Base-by-base conservation (phyloP, 1,284 basidiomycete species). In the Ceratobasidium sp. region DNA sequence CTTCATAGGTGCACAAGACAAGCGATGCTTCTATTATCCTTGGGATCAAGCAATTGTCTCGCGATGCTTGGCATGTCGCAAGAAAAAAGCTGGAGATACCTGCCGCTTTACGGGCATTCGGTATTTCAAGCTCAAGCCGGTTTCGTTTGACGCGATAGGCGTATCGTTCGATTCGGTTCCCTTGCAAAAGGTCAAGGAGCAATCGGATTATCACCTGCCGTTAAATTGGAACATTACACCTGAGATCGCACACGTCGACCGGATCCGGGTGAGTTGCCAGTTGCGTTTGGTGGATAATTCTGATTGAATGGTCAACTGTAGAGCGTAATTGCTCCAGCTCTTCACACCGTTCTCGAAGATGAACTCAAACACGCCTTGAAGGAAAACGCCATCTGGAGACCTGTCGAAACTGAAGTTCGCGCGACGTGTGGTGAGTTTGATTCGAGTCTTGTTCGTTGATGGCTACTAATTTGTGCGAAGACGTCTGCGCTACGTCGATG, bases 401-500 rank as follows among this genome's bases (percentile, higher is more conserved):
- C 90, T 4, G 87, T 92, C 62, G 94, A 96, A 82, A 91, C 90
- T 56, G 93, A 93, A 78, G 91, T 94, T 77, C 90, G 95, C 52
- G 91, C 91, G 17, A 95, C 92, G 56, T 97, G 94, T 83, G 95
- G 94, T 95, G 83, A 80, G 91, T 86, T 96, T 76, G 90, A 91
- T 42, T 96, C 97, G 4, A 97, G 98, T 84, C 89, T 98, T 15
- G 96, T 96, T 83, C 33, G 33, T 33, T 33, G 33, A 33, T 33
- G 33, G 40, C 80, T 61, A 33, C 74, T 40, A 50, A 20, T 44
- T 59, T 28, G 42, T 44, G 42, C 54, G 17, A 82, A 96, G 96
- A 98, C 84, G 95, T 93, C 2, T 98, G 97, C 84, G 93, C 94
- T 86, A 96, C 95, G 3, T 96, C 95, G 17, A 91, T 98, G 78